A percentile compares a stretch with the other conserved stretches of the same genome.
These are phyloP conservation scores for Hippophae rhamnoides DNA, from an alignment of 306 rosid genomes.

Conservation along the genomic window DNA sequence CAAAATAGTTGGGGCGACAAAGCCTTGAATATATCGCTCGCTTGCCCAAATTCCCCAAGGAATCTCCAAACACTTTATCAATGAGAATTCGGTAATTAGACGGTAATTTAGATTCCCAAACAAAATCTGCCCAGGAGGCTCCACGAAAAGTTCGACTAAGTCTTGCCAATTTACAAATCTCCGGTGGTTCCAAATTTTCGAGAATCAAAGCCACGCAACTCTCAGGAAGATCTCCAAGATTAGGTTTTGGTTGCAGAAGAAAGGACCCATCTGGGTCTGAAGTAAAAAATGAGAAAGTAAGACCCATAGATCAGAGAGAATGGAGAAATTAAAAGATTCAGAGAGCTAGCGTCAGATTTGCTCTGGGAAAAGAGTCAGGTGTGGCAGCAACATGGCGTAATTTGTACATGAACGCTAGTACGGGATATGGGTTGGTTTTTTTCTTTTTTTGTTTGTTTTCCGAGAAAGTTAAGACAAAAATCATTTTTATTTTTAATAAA, in stretches of 20 bases:
- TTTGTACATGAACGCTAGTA: too few species aligned
- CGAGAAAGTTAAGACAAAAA: too few species aligned
- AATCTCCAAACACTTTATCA: constrained; percentile 30
- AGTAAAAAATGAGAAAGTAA: constrained; percentile 21
- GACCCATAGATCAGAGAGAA: constrained; percentile 28
- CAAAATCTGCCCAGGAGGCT: constrained; percentile 78
- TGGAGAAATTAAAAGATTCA: background rate
- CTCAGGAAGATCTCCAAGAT: constrained; percentile 75
- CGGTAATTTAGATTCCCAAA: constrained; percentile 89
- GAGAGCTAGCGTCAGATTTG: too few species aligned
- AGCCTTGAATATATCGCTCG: constrained; percentile 56
- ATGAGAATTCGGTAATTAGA: constrained; percentile 43
- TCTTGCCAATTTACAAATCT: constrained; percentile 61
- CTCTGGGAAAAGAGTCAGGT: too few species aligned
- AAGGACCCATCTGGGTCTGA: constrained; percentile 17
- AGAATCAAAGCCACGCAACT: constrained; percentile 57
- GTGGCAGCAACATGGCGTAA: too few species aligned
- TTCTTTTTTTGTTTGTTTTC: too few species aligned
- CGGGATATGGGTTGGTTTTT: too few species aligned
- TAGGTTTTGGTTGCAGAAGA: constrained; percentile 19
- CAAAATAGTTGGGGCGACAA: constrained; percentile 39
- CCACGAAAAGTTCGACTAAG: constrained; percentile 71
- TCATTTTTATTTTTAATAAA: too few species aligned
- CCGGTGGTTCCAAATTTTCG: constrained; percentile 57
- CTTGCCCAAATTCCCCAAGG: constrained; percentile 33